Evolutionary conservation across 2,329 filamentous ascomycete species (phyloP).

Genomic region (Trichoderma sp.): DNA sequence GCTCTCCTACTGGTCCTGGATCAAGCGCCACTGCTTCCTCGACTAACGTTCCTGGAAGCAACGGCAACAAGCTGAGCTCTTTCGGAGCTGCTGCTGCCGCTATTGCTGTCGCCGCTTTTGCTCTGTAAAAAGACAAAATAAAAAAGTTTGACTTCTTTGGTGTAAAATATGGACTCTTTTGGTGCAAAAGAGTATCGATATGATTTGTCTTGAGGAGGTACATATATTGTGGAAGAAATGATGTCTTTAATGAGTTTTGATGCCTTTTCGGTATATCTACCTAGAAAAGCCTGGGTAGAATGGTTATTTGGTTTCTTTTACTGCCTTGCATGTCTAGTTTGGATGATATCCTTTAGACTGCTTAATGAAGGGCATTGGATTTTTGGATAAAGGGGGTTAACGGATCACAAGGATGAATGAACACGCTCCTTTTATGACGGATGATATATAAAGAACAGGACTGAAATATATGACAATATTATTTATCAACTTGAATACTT

Average conservation of each 20-base stretch:
- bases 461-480: background rate
- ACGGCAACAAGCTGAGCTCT: slow-evolving; percentile 33
- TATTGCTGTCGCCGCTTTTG: slow-evolving; percentile 33
- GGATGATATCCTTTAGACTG: background rate
- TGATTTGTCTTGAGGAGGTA: background rate
- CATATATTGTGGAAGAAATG: background rate
- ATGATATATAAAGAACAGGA: background rate
- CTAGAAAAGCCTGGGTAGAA: background rate
- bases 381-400: background rate
- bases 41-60: slow-evolving; percentile 16
- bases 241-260: background rate
- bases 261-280: background rate
- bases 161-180: background rate
- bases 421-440: slow-evolving; percentile 10
- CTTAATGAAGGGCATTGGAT: background rate
- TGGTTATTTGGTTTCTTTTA: background rate
- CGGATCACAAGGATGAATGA: background rate
- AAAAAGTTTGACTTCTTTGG: background rate
- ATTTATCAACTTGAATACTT: background rate
- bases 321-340: background rate
- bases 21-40: slow-evolving; percentile 22
- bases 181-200: background rate
- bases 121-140: slow-evolving; percentile 30
- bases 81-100: slow-evolving; percentile 36
- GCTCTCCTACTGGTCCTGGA: slow-evolving; percentile 22